These are phyloP conservation scores for Artomyces pyxidatus DNA, from an alignment of 768 basidiomycete genomes.

Conservation along the genomic window DNA sequence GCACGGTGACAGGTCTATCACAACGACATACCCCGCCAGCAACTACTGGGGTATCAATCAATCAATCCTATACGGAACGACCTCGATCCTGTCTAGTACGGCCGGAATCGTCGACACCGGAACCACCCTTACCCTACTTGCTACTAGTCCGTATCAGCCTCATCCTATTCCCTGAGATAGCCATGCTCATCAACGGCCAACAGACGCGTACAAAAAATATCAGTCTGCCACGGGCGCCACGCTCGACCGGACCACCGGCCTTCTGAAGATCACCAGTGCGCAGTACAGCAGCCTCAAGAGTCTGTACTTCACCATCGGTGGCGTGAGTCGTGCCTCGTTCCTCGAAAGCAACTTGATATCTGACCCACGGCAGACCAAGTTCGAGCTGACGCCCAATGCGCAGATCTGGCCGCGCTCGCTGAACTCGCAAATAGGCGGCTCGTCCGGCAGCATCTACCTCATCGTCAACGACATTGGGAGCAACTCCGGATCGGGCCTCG, in stretches of 20 bases:
- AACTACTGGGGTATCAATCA: conserved; percentile 28
- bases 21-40: conserved; percentile 23
- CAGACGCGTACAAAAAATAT: conserved; percentile 26
- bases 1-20: conserved; percentile 26
- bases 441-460: conserved; percentile 27
- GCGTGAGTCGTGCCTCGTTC: conserved; percentile 17
- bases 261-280: conserved; percentile 21
- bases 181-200: conserved; percentile 11
- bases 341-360: too few species aligned
- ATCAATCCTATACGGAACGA: conserved; percentile 21
- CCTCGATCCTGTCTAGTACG: conserved; percentile 19
- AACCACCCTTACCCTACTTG: conserved; percentile 26
- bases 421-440: conserved; percentile 37
- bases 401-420: conserved; percentile 35
- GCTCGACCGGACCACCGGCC: conserved; percentile 22
- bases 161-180: conserved; percentile 10
- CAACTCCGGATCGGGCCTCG: conserved; percentile 37
- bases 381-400: conserved; percentile 34
- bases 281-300: conserved; percentile 24
- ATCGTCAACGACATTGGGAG: conserved; percentile 32
- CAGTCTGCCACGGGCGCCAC: conserved; percentile 24
- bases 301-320: conserved; percentile 26
- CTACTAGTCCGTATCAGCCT: conserved; percentile 19
- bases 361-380: conserved; percentile 20
- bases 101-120: conserved; percentile 31